Conservation (phyloP, 2,329 filamentous ascomycete species). For the Thelonectria blattea region DNA sequence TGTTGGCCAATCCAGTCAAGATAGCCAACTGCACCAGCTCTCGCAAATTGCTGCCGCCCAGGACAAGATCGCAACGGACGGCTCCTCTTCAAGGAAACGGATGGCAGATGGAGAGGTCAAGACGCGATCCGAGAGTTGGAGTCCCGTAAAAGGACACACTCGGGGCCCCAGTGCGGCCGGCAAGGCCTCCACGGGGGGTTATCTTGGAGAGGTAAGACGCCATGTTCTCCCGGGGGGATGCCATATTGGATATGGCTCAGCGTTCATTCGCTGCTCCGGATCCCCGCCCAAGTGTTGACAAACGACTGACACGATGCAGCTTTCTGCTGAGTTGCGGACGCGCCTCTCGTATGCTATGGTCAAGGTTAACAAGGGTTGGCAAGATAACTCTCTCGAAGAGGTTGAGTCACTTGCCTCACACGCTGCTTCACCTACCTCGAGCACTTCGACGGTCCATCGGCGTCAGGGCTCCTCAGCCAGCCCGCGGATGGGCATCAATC, state of each 20-base stretch:
- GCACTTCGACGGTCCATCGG: slow-evolving; percentile 61
- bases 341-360: slow-evolving; percentile 92
- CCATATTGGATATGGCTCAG: background rate
- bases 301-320: slow-evolving; percentile 51
- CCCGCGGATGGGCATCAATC: slow-evolving; percentile 50
- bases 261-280: slow-evolving; percentile 2
- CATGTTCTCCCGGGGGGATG: slow-evolving; percentile 25
- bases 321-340: slow-evolving; percentile 80
- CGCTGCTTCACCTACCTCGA: slow-evolving; percentile 66
- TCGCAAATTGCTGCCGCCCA: slow-evolving; percentile 63
- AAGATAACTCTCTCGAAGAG: slow-evolving; percentile 77
- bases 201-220: slow-evolving; percentile 76
- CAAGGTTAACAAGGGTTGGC: slow-evolving; percentile 91
- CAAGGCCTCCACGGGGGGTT: slow-evolving; percentile 65
- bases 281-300: background rate
- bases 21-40: slow-evolving; percentile 63
- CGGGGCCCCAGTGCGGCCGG: slow-evolving; percentile 75
- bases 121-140: slow-evolving; percentile 51
- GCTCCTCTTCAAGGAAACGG: slow-evolving; percentile 65
- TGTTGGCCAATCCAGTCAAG: slow-evolving; percentile 49
- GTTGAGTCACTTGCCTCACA: slow-evolving; percentile 77
- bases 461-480: slow-evolving; percentile 61
- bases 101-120: slow-evolving; percentile 80
- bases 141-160: slow-evolving; percentile 64
- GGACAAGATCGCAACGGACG: slow-evolving; percentile 52